Conservation (phyloP, 495 filamentous ascomycete species). For the Trichoderma asperelloides region DNA sequence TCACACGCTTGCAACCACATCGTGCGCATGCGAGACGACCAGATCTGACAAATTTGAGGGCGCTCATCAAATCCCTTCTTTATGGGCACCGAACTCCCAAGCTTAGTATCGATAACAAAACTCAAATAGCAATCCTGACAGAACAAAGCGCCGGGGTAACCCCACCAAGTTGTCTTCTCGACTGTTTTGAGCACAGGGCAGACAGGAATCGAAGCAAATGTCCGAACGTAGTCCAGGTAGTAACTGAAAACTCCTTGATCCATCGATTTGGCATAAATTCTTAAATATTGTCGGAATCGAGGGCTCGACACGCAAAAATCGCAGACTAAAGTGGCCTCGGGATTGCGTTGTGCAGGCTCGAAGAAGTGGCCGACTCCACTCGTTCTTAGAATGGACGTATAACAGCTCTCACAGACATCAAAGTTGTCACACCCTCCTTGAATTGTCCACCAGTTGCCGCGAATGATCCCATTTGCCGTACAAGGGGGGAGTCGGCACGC, state of each 20-base stretch:
- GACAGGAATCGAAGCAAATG: not conserved
- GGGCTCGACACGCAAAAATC: not conserved
- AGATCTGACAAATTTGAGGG: not conserved
- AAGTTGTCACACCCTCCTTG: not conserved
- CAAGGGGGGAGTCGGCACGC: not conserved
- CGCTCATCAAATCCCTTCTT: not conserved
- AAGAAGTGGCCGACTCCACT: not conserved
- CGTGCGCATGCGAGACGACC: not conserved
- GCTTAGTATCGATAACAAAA: not conserved
- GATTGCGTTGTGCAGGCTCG: not conserved
- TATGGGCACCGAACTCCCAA: not conserved
- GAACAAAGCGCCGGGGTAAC: not conserved
- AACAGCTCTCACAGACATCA: not conserved
- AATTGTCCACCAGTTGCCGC: conserved; percentile 1
- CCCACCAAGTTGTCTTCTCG: not conserved
- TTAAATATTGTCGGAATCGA: not conserved
- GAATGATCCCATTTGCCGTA: not conserved
- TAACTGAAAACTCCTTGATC: not conserved
- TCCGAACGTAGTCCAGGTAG: not conserved
- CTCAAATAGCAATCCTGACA: not conserved
- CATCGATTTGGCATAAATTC: not conserved
- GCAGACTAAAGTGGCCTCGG: not conserved
- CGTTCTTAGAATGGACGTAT: not conserved
- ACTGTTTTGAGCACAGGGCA: not conserved
- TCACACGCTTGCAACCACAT: not conserved